phyloP scores from a whole-genome alignment of 805 yeast species.

The Torulaspora franciscae region DNA sequence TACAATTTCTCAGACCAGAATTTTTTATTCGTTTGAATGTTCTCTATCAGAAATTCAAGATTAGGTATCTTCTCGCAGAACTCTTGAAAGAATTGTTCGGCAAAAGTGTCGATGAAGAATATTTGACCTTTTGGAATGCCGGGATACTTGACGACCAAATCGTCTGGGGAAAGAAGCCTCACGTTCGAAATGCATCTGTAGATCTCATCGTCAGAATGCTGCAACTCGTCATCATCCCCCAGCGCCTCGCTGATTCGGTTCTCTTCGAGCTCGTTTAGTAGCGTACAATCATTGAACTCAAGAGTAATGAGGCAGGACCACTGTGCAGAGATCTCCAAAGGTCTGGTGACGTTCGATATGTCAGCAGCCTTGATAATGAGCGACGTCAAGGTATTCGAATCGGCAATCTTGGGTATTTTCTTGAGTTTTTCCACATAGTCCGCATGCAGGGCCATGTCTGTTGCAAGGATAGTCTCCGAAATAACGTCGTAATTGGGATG shows the following conservation, averaged over 20 bases:
- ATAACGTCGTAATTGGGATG: slow-evolving; percentile 16
- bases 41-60: slow-evolving; percentile 50
- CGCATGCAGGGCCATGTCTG: slow-evolving; percentile 91
- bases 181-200: slow-evolving; percentile 3
- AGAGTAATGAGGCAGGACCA: slow-evolving; percentile 82
- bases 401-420: slow-evolving; percentile 14
- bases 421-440: slow-evolving; percentile 56
- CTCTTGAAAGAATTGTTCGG: slow-evolving; percentile 65
- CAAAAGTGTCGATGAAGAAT: slow-evolving; percentile 79
- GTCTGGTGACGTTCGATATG: slow-evolving; percentile 87
- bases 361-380: slow-evolving; percentile 90
- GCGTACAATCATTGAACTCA: slow-evolving; percentile 67
- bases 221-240: slow-evolving; percentile 7
- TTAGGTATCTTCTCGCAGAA: slow-evolving; percentile 59
- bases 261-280: slow-evolving; percentile 39
- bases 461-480: slow-evolving; percentile 52
- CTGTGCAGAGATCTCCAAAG: slow-evolving; percentile 64
- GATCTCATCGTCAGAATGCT: slow-evolving; percentile 29
- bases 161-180: slow-evolving; percentile 23
- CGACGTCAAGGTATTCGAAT: slow-evolving; percentile 48
- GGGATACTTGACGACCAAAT: slow-evolving; percentile 46
- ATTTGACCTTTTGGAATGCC: slow-evolving; percentile 65
- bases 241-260: neutral
- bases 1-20: slow-evolving; percentile 45
- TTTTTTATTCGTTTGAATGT: slow-evolving; percentile 48